Base-by-base conservation (phyloP, 352 stramenopile species). In the Thalassiosira livingstoniorum region DNA sequence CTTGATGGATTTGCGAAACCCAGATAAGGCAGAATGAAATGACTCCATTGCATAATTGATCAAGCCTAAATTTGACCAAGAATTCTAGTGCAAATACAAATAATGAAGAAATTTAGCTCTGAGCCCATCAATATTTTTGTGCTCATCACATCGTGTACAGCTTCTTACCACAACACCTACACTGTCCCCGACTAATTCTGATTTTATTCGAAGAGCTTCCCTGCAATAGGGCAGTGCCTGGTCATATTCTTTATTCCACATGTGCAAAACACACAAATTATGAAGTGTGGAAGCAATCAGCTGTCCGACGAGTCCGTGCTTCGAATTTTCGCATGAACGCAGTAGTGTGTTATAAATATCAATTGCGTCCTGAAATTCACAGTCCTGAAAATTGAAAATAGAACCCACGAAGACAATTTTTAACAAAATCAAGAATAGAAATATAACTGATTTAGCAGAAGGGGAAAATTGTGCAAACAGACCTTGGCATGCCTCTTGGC, bases 231-330 rank as follows among this genome's bases (percentile, higher is more conserved):
- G 57, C 39, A 82, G 51, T 1, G 75, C 75, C 51, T 45, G 29
- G 34, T 82, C 75, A 37, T 70, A 77, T 54, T 82, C 75, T 60
- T 82, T 35, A 53, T 76, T 69, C 75, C 75, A 82, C 18, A 82
- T 55, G 27, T 82, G 66, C 34, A 82, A 35, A 37, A 82, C 57
- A 39, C 75, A 45, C 39, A 82, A 58, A 61, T 82, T 82, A 13
- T 82, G 75, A 35, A 82, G 57, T 29, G 65, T 82, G 27, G 75
- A 82, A 53, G 75, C 75, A 32, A 77, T 57, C 21, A 82, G 54
- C 43, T 73, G 75, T 31, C 63, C 75, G 31, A 82, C 66, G 25
- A 82, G 65, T 58, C 64, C 73, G 62, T 65, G 13, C 43, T 55
- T 80, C 15, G 63, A 58, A 23, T 53, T n/a, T 58, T 82, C 65